These are phyloP conservation scores for Aspergillus udagawae DNA, from an alignment of 2,329 filamentous ascomycete species.

Conservation along the genomic window DNA sequence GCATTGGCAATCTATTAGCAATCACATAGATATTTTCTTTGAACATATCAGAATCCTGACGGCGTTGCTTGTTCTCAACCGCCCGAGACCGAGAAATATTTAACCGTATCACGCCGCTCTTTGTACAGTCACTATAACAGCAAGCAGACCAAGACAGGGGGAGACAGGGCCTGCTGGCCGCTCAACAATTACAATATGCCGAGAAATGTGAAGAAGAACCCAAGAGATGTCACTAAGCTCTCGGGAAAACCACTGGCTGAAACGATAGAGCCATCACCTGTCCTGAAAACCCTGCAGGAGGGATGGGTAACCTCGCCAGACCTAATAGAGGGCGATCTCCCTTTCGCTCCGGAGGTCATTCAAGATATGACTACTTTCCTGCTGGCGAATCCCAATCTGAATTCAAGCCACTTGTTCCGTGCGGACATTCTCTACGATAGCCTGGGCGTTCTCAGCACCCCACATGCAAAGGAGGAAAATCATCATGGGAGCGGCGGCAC, in stretches of 20 bases:
- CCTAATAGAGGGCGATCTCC: conserved; percentile 21
- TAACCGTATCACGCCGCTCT: neutral
- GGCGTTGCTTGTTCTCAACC: neutral
- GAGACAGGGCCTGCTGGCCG: neutral
- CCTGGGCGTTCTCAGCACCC: conserved; percentile 32
- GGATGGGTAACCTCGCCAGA: conserved; percentile 33
- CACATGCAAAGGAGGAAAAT: conserved; percentile 27
- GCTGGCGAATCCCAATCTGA: conserved; percentile 54
- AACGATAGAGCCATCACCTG: conserved; percentile 23
- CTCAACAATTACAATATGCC: conserved; percentile 8
- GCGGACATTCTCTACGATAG: conserved; percentile 60
- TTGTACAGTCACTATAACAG: neutral
- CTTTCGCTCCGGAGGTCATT: conserved; percentile 29
- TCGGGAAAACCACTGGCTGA: conserved; percentile 25
- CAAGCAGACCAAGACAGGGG: neutral
- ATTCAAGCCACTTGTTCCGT: conserved; percentile 55
- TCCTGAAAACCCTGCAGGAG: conserved; percentile 15
- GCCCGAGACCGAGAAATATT: neutral
- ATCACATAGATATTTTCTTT: neutral
- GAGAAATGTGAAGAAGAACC: conserved; percentile 15
- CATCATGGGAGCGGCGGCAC: conserved; percentile 4
- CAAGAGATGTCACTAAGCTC: conserved; percentile 20
- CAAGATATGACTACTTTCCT: conserved; percentile 49
- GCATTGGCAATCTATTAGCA: neutral
- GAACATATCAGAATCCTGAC: neutral